Base-by-base conservation (phyloP, 2,329 filamentous ascomycete species). In the Aspergillus awamori region DNA sequence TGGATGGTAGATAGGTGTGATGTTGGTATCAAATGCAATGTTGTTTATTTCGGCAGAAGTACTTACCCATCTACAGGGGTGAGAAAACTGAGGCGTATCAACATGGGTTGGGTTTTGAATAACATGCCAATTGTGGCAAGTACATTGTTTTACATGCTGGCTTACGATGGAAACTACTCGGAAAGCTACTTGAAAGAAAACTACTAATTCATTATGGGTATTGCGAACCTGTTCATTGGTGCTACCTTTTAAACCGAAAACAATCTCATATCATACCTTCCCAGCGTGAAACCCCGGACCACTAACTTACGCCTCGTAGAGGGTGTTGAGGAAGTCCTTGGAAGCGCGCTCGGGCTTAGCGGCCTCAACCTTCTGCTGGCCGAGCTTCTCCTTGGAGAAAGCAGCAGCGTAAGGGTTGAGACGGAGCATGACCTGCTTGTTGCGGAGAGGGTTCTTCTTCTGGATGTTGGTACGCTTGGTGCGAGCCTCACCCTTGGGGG, bases 381-480 rank as follows among this genome's bases (percentile, higher is more conserved):
- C 92, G 62, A 95, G 81, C 83, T 92, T 90, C 76, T 92, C 87
- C 87, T 96, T 92, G 73, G 89, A 85, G 84, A 96, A 99, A 67
- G 91, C 89, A 74, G 89, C 86, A 72, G 95, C 94, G 84, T 99
- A 99, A 68, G 95, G 95, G 90, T 99, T 99, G 81, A 99, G 91
- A 76, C 95, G 91, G 79, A 99, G 91, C 83, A 97, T 88, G 72
- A 99, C 90, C 87, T 98, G 95, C 89, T 93, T 96, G 91, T 99
- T 99, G 84, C 86, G 87, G 73, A 99, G 93, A 77, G 95, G 95
- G 88, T 99, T 99, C 93, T 98, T 98, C 93, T 99, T 99, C 88
- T 97, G 94, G 72, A 97, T 92, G 77, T 86, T 83, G 72, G 86
- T 83, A 78, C 95, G 92, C 89, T 97, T 97, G 82, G 93, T 96